phyloP scores from a whole-genome alignment of 2,329 filamentous ascomycete genomes.

The Trichoderma sp. region DNA sequence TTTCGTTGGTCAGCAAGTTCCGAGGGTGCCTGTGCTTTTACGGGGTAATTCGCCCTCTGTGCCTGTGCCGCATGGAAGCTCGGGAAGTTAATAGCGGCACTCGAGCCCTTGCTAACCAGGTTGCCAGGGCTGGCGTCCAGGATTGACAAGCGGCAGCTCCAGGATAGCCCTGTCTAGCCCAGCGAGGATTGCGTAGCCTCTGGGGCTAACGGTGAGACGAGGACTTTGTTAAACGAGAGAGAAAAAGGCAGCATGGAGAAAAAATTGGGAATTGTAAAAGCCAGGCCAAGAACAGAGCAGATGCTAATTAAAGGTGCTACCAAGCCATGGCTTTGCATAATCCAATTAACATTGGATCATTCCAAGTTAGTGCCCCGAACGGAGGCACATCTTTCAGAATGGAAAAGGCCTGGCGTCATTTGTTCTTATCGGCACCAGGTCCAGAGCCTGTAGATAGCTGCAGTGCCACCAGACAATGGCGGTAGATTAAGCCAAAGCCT shows the following conservation, averaged over 20 bases:
- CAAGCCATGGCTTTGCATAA: neutral
- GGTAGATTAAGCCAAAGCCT: neutral
- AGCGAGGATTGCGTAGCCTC: slow-evolving; percentile 10
- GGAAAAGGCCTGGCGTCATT: neutral
- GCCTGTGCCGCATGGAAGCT: slow-evolving; percentile 15
- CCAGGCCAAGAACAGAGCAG: neutral
- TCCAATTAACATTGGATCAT: neutral
- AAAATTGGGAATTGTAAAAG: neutral
- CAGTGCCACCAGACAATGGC: neutral
- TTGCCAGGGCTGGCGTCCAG: slow-evolving; percentile 9
- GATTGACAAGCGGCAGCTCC: slow-evolving; percentile 18
- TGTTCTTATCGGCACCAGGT: neutral
- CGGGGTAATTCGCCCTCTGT: neutral
- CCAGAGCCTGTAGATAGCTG: neutral
- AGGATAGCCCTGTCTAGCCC: slow-evolving; percentile 5
- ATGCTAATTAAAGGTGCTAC: neutral
- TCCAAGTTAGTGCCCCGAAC: neutral
- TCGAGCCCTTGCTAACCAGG: neutral
- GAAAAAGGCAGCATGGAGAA: neutral
- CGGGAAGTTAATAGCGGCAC: slow-evolving; percentile 20
- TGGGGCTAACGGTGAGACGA: slow-evolving; percentile 11
- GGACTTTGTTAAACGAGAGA: neutral
- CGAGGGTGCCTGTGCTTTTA: neutral
- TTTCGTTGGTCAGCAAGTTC: neutral
- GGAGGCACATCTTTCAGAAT: neutral